Percentiles rank a stretch among this genome's conserved stretches.
These are phyloP conservation scores for Glycine soja DNA, from an alignment of 306 rosid species.

Conservation along the genomic window DNA sequence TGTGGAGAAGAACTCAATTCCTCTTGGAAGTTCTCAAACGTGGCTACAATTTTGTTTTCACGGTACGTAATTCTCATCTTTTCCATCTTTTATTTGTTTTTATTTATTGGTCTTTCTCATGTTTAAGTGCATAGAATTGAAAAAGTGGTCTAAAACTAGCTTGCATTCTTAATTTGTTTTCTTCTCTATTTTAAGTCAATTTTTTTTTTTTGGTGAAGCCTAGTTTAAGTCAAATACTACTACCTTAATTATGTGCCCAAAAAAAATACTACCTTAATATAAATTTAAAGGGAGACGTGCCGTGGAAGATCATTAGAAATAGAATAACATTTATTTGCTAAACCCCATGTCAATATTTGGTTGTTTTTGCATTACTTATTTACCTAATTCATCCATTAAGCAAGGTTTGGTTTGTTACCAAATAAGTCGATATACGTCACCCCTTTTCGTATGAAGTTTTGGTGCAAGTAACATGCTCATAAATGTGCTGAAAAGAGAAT, in stretches of 20 bases:
- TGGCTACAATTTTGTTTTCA: constrained; percentile 75
- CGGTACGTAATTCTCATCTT: constrained; percentile 50
- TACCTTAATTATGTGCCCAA: too few species aligned
- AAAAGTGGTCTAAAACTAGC: too few species aligned
- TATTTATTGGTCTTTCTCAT: background rate
- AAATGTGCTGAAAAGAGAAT: background rate
- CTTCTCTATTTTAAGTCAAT: too few species aligned
- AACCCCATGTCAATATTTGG: background rate
- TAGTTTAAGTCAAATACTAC: too few species aligned
- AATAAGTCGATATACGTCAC: background rate
- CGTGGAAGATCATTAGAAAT: too few species aligned
- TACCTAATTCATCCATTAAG: background rate
- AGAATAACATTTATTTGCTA: background rate
- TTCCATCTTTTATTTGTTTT: too few species aligned
- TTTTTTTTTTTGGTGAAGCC: too few species aligned
- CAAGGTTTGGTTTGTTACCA: background rate
- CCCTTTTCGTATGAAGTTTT: background rate
- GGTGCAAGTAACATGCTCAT: background rate
- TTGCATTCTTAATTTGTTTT: too few species aligned
- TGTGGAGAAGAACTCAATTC: constrained; percentile 79
- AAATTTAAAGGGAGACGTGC: background rate
- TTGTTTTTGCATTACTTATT: background rate
- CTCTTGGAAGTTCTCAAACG: constrained; percentile 74
- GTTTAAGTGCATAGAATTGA: background rate
- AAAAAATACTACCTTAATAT: background rate